Evolutionary conservation across 495 filamentous ascomycete species (phyloP), one percentile per base, ranked within the genome.

Genomic region (Extremus antarcticus): DNA sequence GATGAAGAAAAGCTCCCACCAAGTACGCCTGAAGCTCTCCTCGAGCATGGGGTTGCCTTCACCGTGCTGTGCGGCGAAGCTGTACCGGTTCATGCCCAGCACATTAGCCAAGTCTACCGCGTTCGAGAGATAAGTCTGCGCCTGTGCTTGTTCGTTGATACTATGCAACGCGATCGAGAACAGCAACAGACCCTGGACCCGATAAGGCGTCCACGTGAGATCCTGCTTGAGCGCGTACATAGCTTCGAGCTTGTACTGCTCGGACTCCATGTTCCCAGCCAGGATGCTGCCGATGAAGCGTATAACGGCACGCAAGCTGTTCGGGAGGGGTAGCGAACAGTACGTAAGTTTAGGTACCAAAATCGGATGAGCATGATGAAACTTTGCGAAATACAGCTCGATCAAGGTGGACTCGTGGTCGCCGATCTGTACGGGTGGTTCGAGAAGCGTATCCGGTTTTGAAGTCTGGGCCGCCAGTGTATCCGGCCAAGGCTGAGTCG

Each of bases 1-100:
- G 15, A 88, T 77, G 41, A 90, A 79, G 63, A 84, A 94, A 47
- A 95, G 68, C 60, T 94, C 87, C 89, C 89, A 95, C 89, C 88
- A 94, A 16, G 88, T 94, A 40, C 90, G 77, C 23, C 89, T 76
- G 76, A 87, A 81, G 63, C 84, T 84, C 64, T 95, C 90, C 35
- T 80, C 83, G 4, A 84, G 66, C 8, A 87, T 71, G 0, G 73
- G 73, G 51, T 82, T 74, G 3, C 67, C 57, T 15, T 69, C 68
- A 35, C 75, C 70, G 61, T 79, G 69, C 1, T 66, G 57, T 1
- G 64, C 57, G 3, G 77, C 73, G 58, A 75, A 85, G 10, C 64
- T 63, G 51, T 66, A 69, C 54, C 77, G 79, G 67, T 94, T 81
- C 71, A 95, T 75, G 1, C 85, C 83, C 22, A 92, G 72, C 51